Conservation (phyloP, 306 rosid genomes). For the Gleditsia sinensis region DNA sequence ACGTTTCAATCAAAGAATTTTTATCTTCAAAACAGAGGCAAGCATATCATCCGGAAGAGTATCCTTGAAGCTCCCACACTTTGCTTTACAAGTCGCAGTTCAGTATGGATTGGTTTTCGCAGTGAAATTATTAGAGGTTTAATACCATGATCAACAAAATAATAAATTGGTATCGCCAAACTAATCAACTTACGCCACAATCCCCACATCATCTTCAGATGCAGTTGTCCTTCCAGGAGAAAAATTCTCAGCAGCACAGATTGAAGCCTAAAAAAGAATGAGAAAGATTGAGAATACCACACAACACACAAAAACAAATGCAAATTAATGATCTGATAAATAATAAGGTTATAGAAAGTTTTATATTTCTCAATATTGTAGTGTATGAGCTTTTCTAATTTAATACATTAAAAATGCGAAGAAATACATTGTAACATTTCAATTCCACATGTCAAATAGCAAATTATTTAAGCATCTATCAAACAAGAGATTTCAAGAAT, state of each 20-base stretch:
- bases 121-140: background rate
- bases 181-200: slow-evolving; percentile 74
- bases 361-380: too few species aligned
- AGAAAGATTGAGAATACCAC: too few species aligned
- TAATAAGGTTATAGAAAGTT: too few species aligned
- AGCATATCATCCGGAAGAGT: slow-evolving; percentile 87
- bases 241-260: slow-evolving; percentile 58
- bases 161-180: background rate
- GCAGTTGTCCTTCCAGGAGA: slow-evolving; percentile 46
- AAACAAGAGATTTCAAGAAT: too few species aligned
- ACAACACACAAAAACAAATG: too few species aligned
- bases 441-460: too few species aligned
- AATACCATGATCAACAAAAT: background rate
- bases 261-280: slow-evolving; percentile 56
- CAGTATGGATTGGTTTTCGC: slow-evolving; percentile 64
- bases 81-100: slow-evolving; percentile 85
- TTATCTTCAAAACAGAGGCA: slow-evolving; percentile 82
- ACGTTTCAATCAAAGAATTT: background rate
- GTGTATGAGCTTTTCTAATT: too few species aligned
- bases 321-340: too few species aligned
- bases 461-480: too few species aligned
- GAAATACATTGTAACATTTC: too few species aligned
- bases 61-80: slow-evolving; percentile 89
- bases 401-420: too few species aligned
- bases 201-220: slow-evolving; percentile 79